Evolutionary conservation across 2,329 filamentous ascomycete genomes (phyloP), one percentile per base, ranked within the genome.

Genomic region (Ophiosphaerella narmari): DNA sequence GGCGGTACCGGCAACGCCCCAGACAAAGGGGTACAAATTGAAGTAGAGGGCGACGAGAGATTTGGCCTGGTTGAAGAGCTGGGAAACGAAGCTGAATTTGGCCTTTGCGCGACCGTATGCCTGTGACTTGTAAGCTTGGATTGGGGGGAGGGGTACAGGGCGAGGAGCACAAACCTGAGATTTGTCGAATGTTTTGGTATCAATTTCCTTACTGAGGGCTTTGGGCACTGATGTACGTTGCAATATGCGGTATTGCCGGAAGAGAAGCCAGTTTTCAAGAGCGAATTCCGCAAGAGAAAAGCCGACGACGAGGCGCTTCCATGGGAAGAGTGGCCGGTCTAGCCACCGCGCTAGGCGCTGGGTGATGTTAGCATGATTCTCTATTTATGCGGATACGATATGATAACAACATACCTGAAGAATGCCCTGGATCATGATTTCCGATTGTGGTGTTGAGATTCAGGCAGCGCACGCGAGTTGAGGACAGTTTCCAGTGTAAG

Each of bases 101-200:
- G 92, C 90, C 79, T 99, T 99, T 70, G 93, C 92, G 67, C 94
- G 90, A 68, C 93, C 92, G 74, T 99, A 99, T 66, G 89, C 90
- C 84, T 74, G 47, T 16, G 37, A 14, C 7, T 12, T 41, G 56
- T 71, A 34, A 71, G 67, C 49, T 26, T 43, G 4, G 13, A 12
- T 5, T 5, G 23, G 31, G 32, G 18, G 34, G 50, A 16, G 42
- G 45, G 48, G 50, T 50, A 54, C 33, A 29, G 13, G 13, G 31
- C 32, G 32, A 26, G 23, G 33, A n/a, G 35, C 39, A 34, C 39
- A 35, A 16, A 54, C 85, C 77, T 96, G 92, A 72, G 88, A 91
- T 75, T 97, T 96, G 77, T 97, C 91, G 72, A 91, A 97, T 50
- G 92, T 92, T 68, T 93, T 86, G 70, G 93, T 86, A 29, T 90